Base-by-base conservation (phyloP, 148 eudicot genomes). In the Salicornia ramosissima region DNA sequence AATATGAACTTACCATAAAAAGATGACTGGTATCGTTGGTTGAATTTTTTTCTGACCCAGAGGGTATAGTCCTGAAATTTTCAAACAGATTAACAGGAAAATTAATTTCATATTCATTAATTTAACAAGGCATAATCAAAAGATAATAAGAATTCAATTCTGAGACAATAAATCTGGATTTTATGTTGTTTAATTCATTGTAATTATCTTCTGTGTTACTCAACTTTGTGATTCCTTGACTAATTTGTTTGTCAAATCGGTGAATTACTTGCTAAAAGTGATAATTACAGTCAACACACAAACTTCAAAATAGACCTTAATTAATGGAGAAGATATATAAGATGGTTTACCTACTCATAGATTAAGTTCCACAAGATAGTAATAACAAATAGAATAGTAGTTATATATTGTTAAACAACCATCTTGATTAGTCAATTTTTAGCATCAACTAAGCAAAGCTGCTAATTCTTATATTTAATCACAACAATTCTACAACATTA, bases 21-120 rank as follows among this genome's bases (percentile, higher is more conserved):
- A 82, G 52, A 14, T 76, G 64, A 36, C 65, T 78, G 45, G 90
- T 80, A 62, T 76, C 79, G 66, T 81, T 81, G 36, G 89, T 87
- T 45, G 81, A 58, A 69, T 91, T 89, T 62, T 82, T 78, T n/a
- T 65, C 87, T 36, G 74, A 22, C 52, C 79, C 84, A 2, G 65
- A 51, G 30, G 90, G 81, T 52, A 64, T 85, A 21, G 78, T 71
- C 78, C 97, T 91, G 96, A 77, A 86, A 83, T 15, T 12, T 22
- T 24, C 50, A 24, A 34, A 36, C 0, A 21, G 40, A 40, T 12
- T 39, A 4, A 40, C 50, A 24, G n/a, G 4, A 40, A 63, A 40
- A 63, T 42, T 6, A 12, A 14, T 2, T 13, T 42, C 3, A 63
- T 21, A 14, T 42, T 5, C 10, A 22, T 0, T 1, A 63, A 40